Evolutionary conservation across 192 early-diverging fungal species (phyloP), one percentile per base, ranked within the genome.

Genomic region (Backusella circina): DNA sequence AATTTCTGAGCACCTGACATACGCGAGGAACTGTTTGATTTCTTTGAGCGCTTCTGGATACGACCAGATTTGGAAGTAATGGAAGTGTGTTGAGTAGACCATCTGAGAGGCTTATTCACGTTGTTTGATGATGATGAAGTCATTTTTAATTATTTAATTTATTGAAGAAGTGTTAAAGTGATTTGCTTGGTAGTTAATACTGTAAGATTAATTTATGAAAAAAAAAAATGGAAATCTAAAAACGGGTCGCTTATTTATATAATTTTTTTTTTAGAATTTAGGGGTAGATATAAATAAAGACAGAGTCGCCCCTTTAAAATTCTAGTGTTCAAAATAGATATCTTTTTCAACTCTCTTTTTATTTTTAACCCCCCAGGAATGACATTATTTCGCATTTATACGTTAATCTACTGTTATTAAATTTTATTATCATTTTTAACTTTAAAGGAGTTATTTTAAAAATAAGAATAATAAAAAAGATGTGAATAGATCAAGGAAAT

Each of bases 61-160:
- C 69, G 69, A 50, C 15, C 37, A 36, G 65, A 21, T 10, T 39
- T 37, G 37, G 37, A 30, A 23, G 39, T 31, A 31, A 41, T 71
- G 38, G 26, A 16, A 3, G 50, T 41, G 28, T 41, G 69, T 16
- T 71, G 69, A 30, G 37, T 71, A 18, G 69, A 37, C 69, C 69
- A 71, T 71, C 41, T 71, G 13, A 71, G 37, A 33, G 69, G 65
- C n/a, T 36, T 67, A 16, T 67, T 67, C 54, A 61, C 26, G 23
- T 61, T 61, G 10, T 61, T 61, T 28, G 39, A 41, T 28, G 39
- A 41, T 28, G 54, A 61, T 61, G 54, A 61, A 61, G 54, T 61
- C 54, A 61, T 61, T 61, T 28, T 61, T 61, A 61, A 61, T 47
- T 47, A n/a, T 23, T 61, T 28, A 16, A 21, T 51, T 51, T 21